Evolutionary conservation across 2,329 filamentous ascomycete genomes (phyloP).

Genomic region (Erysiphe pulchra): DNA sequence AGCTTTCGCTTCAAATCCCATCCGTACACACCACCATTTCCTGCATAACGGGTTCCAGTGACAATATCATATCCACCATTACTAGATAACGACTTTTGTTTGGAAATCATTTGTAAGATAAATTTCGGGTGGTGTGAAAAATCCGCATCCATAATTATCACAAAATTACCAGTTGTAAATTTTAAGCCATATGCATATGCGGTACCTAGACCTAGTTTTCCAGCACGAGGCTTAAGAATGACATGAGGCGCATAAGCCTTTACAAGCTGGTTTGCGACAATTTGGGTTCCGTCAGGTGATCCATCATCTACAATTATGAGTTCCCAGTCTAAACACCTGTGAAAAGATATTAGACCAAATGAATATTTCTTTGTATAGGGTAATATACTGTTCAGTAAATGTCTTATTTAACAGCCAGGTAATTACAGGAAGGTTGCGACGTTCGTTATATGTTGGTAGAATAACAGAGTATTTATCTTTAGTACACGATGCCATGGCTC

Average conservation of each 20-base stretch:
- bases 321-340: slow-evolving; percentile 82
- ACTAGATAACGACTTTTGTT: slow-evolving; percentile 30
- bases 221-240: slow-evolving; percentile 62
- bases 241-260: slow-evolving; percentile 62
- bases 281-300: slow-evolving; percentile 84
- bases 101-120: slow-evolving; percentile 76
- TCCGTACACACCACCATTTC: slow-evolving; percentile 69
- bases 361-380: not conserved
- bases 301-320: slow-evolving; percentile 96
- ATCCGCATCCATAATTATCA: slow-evolving; percentile 99
- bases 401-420: slow-evolving; percentile 81
- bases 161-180: slow-evolving; percentile 74
- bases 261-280: slow-evolving; percentile 72
- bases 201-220: slow-evolving; percentile 23
- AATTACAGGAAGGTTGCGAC: slow-evolving; percentile 87
- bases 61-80: slow-evolving; percentile 77
- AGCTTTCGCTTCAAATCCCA: slow-evolving; percentile 89
- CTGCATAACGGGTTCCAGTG: slow-evolving; percentile 83
- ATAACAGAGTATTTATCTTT: slow-evolving; percentile 87
- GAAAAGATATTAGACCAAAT: not conserved
- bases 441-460: slow-evolving; percentile 95
- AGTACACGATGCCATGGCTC: slow-evolving; percentile 2
- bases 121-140: slow-evolving; percentile 99
- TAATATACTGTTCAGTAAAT: slow-evolving; percentile 58
- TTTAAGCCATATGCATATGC: slow-evolving; percentile 25